Evolutionary conservation across 805 yeast species (phyloP).

Genomic region (Candida broadrunensis): DNA sequence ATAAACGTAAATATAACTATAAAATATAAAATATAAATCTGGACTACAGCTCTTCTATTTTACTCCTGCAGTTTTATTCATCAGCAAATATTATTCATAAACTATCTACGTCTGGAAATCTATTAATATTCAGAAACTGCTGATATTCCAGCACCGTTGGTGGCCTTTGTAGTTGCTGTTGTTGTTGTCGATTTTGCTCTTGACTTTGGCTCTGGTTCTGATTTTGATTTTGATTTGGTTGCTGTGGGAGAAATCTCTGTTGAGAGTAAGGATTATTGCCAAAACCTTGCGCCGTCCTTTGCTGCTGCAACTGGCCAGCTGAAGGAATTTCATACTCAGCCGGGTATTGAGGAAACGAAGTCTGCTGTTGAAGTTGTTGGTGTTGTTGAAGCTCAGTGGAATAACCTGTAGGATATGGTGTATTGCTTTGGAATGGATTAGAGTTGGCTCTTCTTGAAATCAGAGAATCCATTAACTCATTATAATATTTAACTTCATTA

Average conservation of each 20-base stretch:
- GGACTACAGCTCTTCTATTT: too few relatives aligned
- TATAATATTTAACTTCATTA: slow-evolving; percentile 66
- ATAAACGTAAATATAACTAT: too few relatives aligned
- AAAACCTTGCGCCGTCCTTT: slow-evolving; percentile 40
- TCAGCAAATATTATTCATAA: too few relatives aligned
- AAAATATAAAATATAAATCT: too few relatives aligned
- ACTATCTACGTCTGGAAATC: slow-evolving; percentile 24
- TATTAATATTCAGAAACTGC: slow-evolving; percentile 25
- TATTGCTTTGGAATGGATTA: slow-evolving; percentile 4
- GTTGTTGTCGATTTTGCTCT: neutral
- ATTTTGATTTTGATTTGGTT: slow-evolving; percentile 2
- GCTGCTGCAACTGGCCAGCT: slow-evolving; percentile 14
- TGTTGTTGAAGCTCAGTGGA: neutral
- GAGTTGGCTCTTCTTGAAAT: slow-evolving; percentile 18
- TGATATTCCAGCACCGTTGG: neutral
- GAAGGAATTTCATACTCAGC: neutral
- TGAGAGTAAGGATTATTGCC: slow-evolving; percentile 23
- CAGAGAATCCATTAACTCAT: slow-evolving; percentile 58
- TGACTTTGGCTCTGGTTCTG: too few relatives aligned
- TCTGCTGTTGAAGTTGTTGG: slow-evolving; percentile 3
- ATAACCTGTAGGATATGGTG: slow-evolving; percentile 11
- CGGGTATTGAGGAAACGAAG: neutral
- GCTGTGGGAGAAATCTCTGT: neutral
- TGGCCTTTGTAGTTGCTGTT: neutral
- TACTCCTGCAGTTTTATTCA: too few relatives aligned